Percentiles rank a stretch among this genome's conserved stretches.
Evolutionary conservation across 139 green algal genomes (phyloP).

Genomic region (Astrephomene gubernaculifera): DNA sequence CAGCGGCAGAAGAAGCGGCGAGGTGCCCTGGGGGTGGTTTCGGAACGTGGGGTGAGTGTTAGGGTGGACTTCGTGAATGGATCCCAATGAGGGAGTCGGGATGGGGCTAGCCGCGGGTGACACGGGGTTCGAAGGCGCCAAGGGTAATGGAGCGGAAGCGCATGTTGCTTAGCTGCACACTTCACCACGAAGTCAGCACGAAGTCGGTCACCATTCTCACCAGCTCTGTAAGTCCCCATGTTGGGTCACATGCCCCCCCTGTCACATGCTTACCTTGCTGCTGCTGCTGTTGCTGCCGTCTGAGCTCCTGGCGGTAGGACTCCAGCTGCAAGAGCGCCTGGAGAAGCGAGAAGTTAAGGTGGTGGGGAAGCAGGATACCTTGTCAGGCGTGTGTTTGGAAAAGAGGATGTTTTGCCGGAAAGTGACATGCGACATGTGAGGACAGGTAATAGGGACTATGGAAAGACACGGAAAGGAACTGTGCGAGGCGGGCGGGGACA

Average conservation of each 20-base stretch:
- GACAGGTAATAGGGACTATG: neutral
- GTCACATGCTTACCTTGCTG: neutral
- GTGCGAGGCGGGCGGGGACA: neutral
- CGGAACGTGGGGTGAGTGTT: neutral
- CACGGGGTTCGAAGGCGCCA: neutral
- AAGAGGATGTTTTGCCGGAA: neutral
- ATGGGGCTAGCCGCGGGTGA: neutral
- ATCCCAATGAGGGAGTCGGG: neutral
- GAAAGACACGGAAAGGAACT: too few relatives aligned
- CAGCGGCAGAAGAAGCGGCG: neutral
- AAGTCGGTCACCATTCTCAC: too few relatives aligned
- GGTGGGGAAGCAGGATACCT: neutral
- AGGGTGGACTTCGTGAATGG: neutral
- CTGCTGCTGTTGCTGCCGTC: slow-evolving; percentile 3
- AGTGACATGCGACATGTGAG: neutral
- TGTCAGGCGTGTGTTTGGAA: neutral
- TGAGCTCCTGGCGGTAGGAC: neutral
- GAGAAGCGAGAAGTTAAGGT: neutral
- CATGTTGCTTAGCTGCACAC: too few relatives aligned
- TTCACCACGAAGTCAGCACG: too few relatives aligned
- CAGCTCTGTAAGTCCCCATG: too few relatives aligned
- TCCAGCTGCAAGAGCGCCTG: slow-evolving; percentile 18
- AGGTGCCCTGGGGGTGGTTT: neutral
- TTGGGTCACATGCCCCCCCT: too few relatives aligned
- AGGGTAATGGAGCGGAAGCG: too few relatives aligned